Percentiles rank a stretch among this genome's conserved stretches.
Evolutionary conservation across 2,329 filamentous ascomycete species (phyloP).

Genomic region (Diplodia sapinea): DNA sequence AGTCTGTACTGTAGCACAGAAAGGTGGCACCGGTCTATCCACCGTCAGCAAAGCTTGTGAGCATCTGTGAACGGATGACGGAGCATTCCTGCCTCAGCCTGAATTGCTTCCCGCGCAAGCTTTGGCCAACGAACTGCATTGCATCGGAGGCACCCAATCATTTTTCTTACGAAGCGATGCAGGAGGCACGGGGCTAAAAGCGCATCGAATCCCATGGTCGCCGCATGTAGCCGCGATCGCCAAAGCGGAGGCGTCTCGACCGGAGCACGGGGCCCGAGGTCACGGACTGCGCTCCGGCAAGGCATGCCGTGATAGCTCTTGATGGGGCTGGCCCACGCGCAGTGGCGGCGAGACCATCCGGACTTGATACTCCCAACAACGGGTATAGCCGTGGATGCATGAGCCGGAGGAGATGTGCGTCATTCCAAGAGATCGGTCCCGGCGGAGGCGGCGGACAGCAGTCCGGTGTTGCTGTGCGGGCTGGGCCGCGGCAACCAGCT

Average conservation of each 20-base stretch:
- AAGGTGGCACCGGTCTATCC: not conserved
- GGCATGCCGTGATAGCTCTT: constrained; percentile 2
- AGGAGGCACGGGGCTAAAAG: too few species aligned
- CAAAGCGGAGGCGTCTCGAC: too few species aligned
- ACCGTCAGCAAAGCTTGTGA: not conserved
- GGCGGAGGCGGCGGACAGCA: not conserved
- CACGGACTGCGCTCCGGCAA: not conserved
- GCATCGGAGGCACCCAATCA: not conserved
- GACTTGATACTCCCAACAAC: constrained; percentile 19
- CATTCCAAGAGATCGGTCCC: not conserved
- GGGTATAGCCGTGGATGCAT: constrained; percentile 20
- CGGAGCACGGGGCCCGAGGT: not conserved
- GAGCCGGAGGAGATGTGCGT: not conserved
- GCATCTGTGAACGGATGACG: not conserved
- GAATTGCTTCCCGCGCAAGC: too few species aligned
- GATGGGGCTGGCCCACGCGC: not conserved
- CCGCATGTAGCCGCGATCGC: too few species aligned
- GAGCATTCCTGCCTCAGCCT: not conserved
- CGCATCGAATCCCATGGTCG: too few species aligned
- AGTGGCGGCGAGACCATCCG: not conserved
- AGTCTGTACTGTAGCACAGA: not conserved
- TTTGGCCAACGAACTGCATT: too few species aligned
- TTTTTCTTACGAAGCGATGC: too few species aligned
- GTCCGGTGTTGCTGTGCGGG: not conserved
- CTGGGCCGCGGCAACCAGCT: not conserved